Conservation (phyloP, 495 filamentous ascomycete species). For the Neurospora hispaniola region DNA sequence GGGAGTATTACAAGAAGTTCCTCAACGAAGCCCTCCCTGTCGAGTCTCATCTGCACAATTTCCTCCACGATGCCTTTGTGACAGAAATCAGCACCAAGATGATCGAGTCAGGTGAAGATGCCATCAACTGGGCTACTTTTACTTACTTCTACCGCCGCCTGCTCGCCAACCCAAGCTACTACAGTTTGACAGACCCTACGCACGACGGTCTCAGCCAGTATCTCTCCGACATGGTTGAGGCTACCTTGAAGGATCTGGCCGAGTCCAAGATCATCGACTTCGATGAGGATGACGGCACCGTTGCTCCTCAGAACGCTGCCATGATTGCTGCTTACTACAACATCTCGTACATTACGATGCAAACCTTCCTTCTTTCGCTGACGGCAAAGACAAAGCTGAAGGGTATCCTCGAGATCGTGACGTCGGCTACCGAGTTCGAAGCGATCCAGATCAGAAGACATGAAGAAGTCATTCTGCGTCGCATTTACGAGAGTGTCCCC, state of each 20-base stretch:
- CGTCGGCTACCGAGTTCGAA: constrained; percentile 94
- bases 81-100: constrained; percentile 92
- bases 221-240: constrained; percentile 91
- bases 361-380: constrained; percentile 96
- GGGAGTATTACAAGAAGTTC: constrained; percentile 98
- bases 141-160: constrained; percentile 97
- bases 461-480: constrained; percentile 77
- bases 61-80: constrained; percentile 91
- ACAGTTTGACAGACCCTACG: constrained; percentile 77
- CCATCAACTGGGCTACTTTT: constrained; percentile 95
- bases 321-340: constrained; percentile 99
- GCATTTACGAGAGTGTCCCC: constrained; percentile 87
- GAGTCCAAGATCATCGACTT: constrained; percentile 95
- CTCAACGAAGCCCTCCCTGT: constrained; percentile 92
- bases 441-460: constrained; percentile 89
- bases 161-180: constrained; percentile 95
- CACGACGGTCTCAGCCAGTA: constrained; percentile 91
- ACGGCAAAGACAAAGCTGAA: constrained; percentile 84
- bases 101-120: constrained; percentile 90
- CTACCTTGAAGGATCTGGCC: constrained; percentile 77
- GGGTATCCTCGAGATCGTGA: constrained; percentile 93
- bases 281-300: constrained; percentile 90
- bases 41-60: constrained; percentile 85
- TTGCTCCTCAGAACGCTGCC: constrained; percentile 83
- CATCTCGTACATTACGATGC: constrained; percentile 98